Base-by-base conservation (phyloP, 768 basidiomycete species). In the Suillus discolor region DNA sequence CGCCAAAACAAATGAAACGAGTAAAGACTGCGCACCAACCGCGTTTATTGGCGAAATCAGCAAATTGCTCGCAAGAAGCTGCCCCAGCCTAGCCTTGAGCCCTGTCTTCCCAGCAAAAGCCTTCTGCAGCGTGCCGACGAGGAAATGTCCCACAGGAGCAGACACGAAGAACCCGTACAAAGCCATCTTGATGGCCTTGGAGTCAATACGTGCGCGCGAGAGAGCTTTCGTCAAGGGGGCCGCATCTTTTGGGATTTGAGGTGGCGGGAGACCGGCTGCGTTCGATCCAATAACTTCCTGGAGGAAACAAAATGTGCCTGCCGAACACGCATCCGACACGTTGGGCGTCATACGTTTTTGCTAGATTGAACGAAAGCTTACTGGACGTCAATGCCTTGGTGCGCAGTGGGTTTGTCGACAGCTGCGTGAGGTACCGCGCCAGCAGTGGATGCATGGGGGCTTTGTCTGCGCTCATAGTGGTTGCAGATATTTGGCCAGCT, bases 211-310 rank as follows among this genome's bases (percentile, higher is more conserved):
- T 6, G 79, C 79, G 57, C 77, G 79, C 6, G 85, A 87, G 57
- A 91, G 83, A 20, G 79, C 72, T 68, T 85, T 87, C 61, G 82
- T 71, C 67, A 87, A 71, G 28, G 80, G 67, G 3, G 90, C 82
- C 1, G 87, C 85, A 79, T 87, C 79, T 67, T 87, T 87, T 41
- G 83, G 67, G 9, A 84, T 79, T 45, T 76, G 77, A 54, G 75
- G 81, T 11, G 82, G 78, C 8, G 90, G 88, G 55, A 87, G 73
- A 44, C 88, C 84, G 11, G 92, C 90, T 54, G 88, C 76, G 66
- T 90, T 85, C 65, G 88, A 90, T 18, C 90, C 92, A 36, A 95
- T 84, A 47, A 94, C 87, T 77, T 95, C 94, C 76, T 94, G 93
- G 61, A 93, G 75, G 75, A 89, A 89, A 70, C 83, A 89, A 71